Base-by-base conservation (phyloP, 148 eudicot species). In the Chenopodium berlandieri region DNA sequence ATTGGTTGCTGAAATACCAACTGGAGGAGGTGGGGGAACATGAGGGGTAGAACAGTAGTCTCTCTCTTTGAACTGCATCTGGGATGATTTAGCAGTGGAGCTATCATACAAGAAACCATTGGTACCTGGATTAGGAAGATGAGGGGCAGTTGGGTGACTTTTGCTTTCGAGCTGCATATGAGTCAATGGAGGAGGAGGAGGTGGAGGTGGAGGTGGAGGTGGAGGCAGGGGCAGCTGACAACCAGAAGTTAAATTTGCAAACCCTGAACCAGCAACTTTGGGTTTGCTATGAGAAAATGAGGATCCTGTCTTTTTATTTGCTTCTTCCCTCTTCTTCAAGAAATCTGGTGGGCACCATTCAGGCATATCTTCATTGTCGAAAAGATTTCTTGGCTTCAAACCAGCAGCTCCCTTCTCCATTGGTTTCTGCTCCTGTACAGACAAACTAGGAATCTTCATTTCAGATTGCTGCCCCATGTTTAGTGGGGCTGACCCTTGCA, bases 361-460 rank as follows among this genome's bases (percentile, higher is more conserved):
- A 5, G 97, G 97, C 89, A 93, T 93, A 83, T 93, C 97, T 63
- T 93, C 94, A 83, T 89, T 91, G 69, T 91, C 91, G 82, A 89
- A 91, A 46, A 87, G 80, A 73, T 76, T 84, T 37, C 56, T 71
- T 31, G 85, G 72, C 40, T 79, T 84, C 23, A 14, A 8, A 63
- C 25, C 13, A 54, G 58, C 69, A 30, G 46, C 54, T 44, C 56
- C 31, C 31, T 79, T 68, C 7, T 64, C 76, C 3, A 58, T 50
- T 20, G 66, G 58, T 72, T 44, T 79, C 75, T 79, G 75, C 47
- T 82, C 82, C 62, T 75, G 86, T n/a, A 60, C 22, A 31, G 67
- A 52, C 30, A 82, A 76, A 80, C 76, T 75, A 7, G 81, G 77
- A 46, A 77, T 68, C 60, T 54, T 82, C 17, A 54, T 62, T 78